A percentile compares a stretch with the other conserved stretches of the same genome.
phyloP scores from a whole-genome alignment of 2,329 filamentous ascomycete species.

The Microsporum audouinii region DNA sequence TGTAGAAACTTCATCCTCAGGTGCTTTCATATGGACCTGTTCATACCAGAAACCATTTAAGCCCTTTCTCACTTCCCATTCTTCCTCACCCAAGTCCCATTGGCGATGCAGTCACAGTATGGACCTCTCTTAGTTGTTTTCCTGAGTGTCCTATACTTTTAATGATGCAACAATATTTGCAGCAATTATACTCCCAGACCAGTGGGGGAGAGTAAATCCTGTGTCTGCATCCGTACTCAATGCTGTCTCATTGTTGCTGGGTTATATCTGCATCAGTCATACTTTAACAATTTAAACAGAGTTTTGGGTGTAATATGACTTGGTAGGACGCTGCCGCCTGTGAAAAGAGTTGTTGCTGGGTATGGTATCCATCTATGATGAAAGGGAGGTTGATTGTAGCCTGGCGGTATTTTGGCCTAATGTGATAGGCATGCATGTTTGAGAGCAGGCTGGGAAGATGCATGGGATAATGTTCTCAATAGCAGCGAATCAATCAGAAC shows the following conservation, averaged over 20 bases:
- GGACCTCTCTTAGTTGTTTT: background rate
- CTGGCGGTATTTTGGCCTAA: no score
- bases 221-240: background rate
- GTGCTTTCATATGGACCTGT: background rate
- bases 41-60: background rate
- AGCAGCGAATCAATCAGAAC: no score
- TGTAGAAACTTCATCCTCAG: background rate
- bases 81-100: background rate
- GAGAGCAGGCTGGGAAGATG: no score
- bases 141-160: background rate
- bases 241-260: background rate
- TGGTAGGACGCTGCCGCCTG: no score
- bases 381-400: no score
- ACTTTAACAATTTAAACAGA: no score
- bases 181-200: background rate
- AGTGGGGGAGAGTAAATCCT: background rate
- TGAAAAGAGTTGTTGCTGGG: no score
- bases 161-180: background rate
- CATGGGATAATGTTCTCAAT: no score
- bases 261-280: no score
- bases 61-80: background rate
- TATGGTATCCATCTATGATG: no score
- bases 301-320: no score
- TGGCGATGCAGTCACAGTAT: background rate
- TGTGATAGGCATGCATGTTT: no score